A percentile compares a stretch with the other conserved stretches of the same genome.
phyloP scores from a whole-genome alignment of 2,329 filamentous ascomycete genomes.

The Microdochium nivale region DNA sequence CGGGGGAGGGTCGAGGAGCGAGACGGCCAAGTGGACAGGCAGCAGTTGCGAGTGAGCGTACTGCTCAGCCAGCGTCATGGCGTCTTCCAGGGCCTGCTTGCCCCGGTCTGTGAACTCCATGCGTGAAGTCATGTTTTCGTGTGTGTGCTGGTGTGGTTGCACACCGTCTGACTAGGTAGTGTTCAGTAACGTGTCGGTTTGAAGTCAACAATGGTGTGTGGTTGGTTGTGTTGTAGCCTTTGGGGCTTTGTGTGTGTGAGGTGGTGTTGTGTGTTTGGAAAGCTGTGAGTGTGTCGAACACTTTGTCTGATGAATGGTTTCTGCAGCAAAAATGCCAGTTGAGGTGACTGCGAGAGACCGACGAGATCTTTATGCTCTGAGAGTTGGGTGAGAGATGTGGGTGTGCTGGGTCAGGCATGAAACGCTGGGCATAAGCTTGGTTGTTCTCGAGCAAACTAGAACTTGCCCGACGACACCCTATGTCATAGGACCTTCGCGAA shows the following conservation, averaged over 20 bases:
- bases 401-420: background rate
- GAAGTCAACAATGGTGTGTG: constrained; percentile 1
- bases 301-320: background rate
- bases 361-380: background rate
- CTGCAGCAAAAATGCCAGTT: background rate
- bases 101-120: constrained; percentile 94
- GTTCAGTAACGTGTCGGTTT: background rate
- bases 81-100: constrained; percentile 81
- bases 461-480: background rate
- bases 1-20: constrained; percentile 66
- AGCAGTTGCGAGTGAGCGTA: constrained; percentile 87
- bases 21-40: constrained; percentile 81
- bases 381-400: background rate
- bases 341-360: background rate
- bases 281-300: background rate
- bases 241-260: background rate
- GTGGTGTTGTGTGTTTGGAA: constrained; percentile 7
- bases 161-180: background rate
- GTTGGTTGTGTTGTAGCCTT: background rate
- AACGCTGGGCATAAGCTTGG: background rate
- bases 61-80: constrained; percentile 78
- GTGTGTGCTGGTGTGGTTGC: constrained; percentile 1
- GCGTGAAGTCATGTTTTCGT: constrained; percentile 55
- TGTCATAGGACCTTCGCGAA: constrained; percentile 1
- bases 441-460: background rate